Base-by-base conservation (phyloP, 352 stramenopile species). In the Phytopythium sindhum region DNA sequence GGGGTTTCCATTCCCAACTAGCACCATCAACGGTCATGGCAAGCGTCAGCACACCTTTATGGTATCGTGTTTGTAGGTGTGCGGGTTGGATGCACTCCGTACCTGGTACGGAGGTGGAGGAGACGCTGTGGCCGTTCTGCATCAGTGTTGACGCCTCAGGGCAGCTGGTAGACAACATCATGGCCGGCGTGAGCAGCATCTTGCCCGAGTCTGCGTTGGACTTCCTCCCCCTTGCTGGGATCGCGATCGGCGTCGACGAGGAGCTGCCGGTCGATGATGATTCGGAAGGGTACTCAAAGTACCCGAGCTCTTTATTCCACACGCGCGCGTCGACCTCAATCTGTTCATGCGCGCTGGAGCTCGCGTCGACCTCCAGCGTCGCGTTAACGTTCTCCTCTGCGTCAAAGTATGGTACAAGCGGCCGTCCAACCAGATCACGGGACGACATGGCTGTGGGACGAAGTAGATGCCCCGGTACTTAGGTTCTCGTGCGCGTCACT, bases 281-380 rank as follows among this genome's bases (percentile, higher is more conserved):
- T 33, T 85, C 80, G 9, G 62, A 79, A 17, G 85, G 85, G 69
- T 94, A 94, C 67, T 90, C 85, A 55, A 94, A 94, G 61, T 94
- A 94, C 29, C 85, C 85, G 24, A 91, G 78, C 26, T 88, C 73
- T 57, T 86, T 86, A 69, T 94, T 85, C 85, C 85, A 94, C 4
- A 94, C 85, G 23, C 85, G 85, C n/a, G 85, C 85, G 56, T 94
- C 85, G 28, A 94, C 73, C 55, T 94, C 83, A 45, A 92, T 77
- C 24, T 78, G 67, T 39, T 92, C 83, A 48, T 73, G 69, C 57
- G 73, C 73, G 31, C 73, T 60, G 53, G 72, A 58, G 45, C 68
- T 66, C 29, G 72, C 67, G 60, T 76, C 72, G 4, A 84, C 44
- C 12, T 73, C 39, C 26, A 94, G 73, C 45, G 76, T 54, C 52